Conservation (phyloP, 345 rosid species). For the Moricandia moricandioides region DNA sequence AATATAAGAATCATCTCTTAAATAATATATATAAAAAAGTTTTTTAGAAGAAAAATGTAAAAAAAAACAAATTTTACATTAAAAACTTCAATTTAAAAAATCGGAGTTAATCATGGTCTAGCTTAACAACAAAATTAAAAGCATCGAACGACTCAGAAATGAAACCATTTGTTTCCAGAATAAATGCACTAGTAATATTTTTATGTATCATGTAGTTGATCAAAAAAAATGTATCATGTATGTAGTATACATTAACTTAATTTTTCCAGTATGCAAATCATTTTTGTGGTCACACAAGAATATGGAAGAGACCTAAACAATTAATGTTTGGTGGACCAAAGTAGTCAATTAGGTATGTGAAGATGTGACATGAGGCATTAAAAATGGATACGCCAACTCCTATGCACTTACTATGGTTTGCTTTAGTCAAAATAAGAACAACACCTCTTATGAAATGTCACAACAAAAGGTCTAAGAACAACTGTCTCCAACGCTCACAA, state of each 20-base stretch:
- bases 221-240: too few species aligned
- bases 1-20: too few species aligned
- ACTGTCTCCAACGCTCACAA: not conserved
- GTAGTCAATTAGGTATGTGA: conserved; percentile 23
- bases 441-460: not conserved
- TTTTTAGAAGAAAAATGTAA: too few species aligned
- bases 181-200: not conserved
- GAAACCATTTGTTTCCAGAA: conserved; percentile 6
- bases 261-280: not conserved
- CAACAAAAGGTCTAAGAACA: not conserved
- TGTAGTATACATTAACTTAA: not conserved
- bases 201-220: not conserved
- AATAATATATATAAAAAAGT: too few species aligned
- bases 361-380: conserved; percentile 16
- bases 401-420: conserved; percentile 6
- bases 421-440: conserved; percentile 11
- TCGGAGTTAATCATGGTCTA: too few species aligned
- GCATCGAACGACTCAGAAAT: not conserved
- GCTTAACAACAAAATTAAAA: not conserved
- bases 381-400: not conserved
- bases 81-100: too few species aligned
- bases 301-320: conserved; percentile 1
- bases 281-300: not conserved
- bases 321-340: conserved; percentile 16
- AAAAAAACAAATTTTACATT: too few species aligned